Evolutionary conservation across 257 asterid species (phyloP), one percentile per base, ranked within the genome.

Genomic region (Jaltomata sinuosa): DNA sequence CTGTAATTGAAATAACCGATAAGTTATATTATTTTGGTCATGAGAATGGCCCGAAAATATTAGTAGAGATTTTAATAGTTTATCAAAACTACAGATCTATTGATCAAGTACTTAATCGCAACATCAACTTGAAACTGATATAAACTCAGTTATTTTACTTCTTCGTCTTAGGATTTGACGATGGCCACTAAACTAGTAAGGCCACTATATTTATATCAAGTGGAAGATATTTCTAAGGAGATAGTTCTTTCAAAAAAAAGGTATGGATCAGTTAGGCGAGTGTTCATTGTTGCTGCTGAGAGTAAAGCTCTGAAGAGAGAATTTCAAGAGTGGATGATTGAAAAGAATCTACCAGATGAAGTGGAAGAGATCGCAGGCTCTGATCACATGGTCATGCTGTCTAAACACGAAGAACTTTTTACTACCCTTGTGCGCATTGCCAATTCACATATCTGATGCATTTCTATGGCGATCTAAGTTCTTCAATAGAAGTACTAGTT

Each of bases 331-430:
- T 88, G 91, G 90, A 85, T 88, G 88, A 84, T 85, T n/a, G 9
- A 79, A 64, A 65, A 84, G 2, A 90, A 87, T 45, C 90, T 89
- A 21, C 92, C 91, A 0, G n/a, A 84, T 76, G 87, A 90, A 87
- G 91, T 86, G 42, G 55, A 11, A 53, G 82, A 38, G 42, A 38
- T 38, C 42, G 5, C 42, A 38, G 42, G 42, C 6, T 38, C 42
- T 80, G 59, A 59, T 88, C 89, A 90, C 55, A 88, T 88, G 90
- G 87, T 78, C 21, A 85, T 88, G 92, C 69, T 85, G 83, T 86
- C 88, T 31, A 86, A 72, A 34, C 89, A 89, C 2, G 14, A 21
- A 11, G 82, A 90, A 71, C 89, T 90, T 4, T 65, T 61, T n/a
- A 62, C 40, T 80, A 83, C 15, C 47, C 86, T 85, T 40, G 77